Evolutionary conservation across 2,329 filamentous ascomycete species (phyloP), one percentile per base, ranked within the genome.

Genomic region (Aspergillus arachidicola): DNA sequence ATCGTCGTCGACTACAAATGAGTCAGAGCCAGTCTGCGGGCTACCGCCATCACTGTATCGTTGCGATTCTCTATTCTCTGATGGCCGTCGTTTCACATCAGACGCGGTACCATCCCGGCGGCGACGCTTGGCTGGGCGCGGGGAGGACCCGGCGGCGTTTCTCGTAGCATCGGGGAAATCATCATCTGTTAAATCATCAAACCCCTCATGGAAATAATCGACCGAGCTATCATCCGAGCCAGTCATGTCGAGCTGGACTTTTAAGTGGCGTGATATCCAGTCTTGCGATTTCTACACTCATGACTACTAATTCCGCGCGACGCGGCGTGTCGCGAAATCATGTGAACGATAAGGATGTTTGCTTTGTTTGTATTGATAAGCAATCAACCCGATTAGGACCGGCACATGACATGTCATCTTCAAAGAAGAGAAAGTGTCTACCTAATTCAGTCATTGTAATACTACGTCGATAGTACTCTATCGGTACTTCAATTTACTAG

Each of bases 101-200:
- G 32, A 23, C 36, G 51, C 21, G 7, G 36, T 56, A 7, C n/a
- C 57, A n/a, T 69, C 68, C 30, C 78, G 58, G 46, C 78, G 77
- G 50, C 73, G 76, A 50, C 77, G 73, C 62, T 80, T 80, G 7
- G 70, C 58, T 12, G 75, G 70, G 55, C 70, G 76, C 16, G 73
- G 66, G 21, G 69, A 68, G 21, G 59, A 36, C 48, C 56, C 21
- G 26, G 59, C 41, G 32, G 51, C 7, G 64, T 59, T n/a, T 53
- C 30, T 28, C 21, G 63, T 32, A 12, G 48, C 51, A 62, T 69
- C 64, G 14, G 69, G 58, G 43, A 68, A 62, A 43, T 65, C 66
- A 9, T 72, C 69, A 5, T 73, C 70, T 43, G 75, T 64, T 51
- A 74, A 74, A 21, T 72, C 73, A 58, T 74, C 67, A 14, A 68